Base-by-base conservation (phyloP, 768 basidiomycete genomes). In the Mycena chlorophos region DNA sequence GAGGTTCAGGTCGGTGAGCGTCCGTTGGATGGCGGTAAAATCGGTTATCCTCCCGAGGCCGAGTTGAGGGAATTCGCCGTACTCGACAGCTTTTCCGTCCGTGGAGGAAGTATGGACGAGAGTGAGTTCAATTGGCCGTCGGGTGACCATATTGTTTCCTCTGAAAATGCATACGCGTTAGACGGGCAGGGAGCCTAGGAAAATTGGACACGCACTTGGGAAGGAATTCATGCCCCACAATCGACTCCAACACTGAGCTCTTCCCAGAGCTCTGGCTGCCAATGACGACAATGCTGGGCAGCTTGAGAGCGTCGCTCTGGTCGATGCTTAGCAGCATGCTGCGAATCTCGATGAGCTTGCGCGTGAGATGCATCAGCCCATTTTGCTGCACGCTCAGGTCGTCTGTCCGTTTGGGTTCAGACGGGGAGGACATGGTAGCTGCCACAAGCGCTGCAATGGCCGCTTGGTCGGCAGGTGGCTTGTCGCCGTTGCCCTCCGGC, bases 71-170 rank as follows among this genome's bases (percentile, higher is more conserved):
- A 99, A 98, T 68, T 96, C 92, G 60, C 95, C 94, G 60, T 94
- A 98, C 69, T 97, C 95, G 37, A 75, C 79, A 20, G 82, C 76
- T 4, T 76, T 70, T 52, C 84, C 81, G 29, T 83, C 74, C 10
- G 71, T 75, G 17, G 81, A 68, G 20, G 93, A 93, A 0, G 90
- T 96, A 67, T 99, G 93, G 55, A 98, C 87, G 46, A 99, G 86
- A 3, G 97, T 99, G 56, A 99, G 84, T 68, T 99, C 97, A 65
- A 99, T 98, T 1, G 97, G 97, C 51, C 97, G 87, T 1, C 97
- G 89, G 2, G 97, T 99, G 29, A 98, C 97, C 97, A 99, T 99
- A 71, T 98, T 98, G 71, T 94, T 89, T 52, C 97, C 97, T 74
- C 96, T 98, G 66, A 4, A 54, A 50, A n/a, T 8, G 17, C 31